phyloP scores from a whole-genome alignment of 371 early-diverging fungal genomes.

The Mucor circinelloides region DNA sequence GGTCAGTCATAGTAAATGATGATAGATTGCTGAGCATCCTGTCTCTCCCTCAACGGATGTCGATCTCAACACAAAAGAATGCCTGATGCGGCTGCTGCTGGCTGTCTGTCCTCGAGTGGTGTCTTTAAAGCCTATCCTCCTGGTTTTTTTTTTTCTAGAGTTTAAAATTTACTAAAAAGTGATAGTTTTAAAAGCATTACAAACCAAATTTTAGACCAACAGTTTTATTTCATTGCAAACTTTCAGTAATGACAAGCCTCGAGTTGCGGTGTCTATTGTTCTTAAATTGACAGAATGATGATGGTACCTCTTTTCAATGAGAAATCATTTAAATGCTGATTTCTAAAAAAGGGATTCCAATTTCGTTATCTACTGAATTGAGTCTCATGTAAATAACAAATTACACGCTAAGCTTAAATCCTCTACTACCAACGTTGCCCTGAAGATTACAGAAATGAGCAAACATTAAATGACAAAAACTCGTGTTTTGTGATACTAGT shows the following conservation, averaged over 20 bases:
- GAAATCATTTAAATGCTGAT: background rate
- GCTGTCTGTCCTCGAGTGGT: too few relatives aligned
- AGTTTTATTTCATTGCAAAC: background rate
- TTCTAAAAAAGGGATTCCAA: background rate
- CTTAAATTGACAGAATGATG: background rate
- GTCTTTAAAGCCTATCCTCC: too few relatives aligned
- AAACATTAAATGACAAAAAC: background rate
- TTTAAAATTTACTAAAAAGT: background rate
- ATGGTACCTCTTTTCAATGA: background rate
- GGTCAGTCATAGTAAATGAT: background rate
- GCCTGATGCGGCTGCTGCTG: too few relatives aligned
- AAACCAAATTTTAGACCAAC: background rate
- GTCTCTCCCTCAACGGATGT: background rate
- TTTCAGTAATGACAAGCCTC: background rate
- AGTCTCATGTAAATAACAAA: background rate
- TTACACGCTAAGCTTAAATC: background rate
- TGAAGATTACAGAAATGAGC: background rate
- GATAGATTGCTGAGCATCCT: background rate
- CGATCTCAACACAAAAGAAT: background rate
- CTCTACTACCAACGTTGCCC: background rate
- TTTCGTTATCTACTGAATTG: background rate
- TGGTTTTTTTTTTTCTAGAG: background rate
- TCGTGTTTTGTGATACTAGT: background rate
- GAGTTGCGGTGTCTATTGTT: background rate
- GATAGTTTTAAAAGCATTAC: background rate